Evolutionary conservation across 805 yeast genomes (phyloP), one percentile per base, ranked within the genome.

Genomic region (Sungouiozyma intestinalis): DNA sequence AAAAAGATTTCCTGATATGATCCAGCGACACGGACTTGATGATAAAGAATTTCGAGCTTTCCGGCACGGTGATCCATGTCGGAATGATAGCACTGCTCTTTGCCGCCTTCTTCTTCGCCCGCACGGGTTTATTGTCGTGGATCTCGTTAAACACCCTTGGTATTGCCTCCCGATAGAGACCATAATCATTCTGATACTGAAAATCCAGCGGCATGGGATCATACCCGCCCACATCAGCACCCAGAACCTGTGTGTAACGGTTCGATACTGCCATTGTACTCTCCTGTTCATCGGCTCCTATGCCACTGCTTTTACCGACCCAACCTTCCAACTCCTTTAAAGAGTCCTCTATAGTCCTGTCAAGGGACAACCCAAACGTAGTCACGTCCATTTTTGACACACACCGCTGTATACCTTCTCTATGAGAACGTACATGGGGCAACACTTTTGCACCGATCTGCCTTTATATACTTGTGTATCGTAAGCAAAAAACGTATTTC

Each of bases 11-110:
- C 41, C 61, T 63, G 11, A 77, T 71, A 49, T 77, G 78, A 14
- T 61, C 56, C 19, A 69, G 60, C 38, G 64, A 69, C 52, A 63
- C 71, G 0, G 81, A 76, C 51, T 77, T 77, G 44, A 77, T 76
- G 16, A 77, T 74, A 49, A 75, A 77, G 48, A 65, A 65, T 31
- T 54, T 54, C 3, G 69, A 63, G 6, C 52, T 54, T 2, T 48
- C 51, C 6, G 68, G 67, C 1, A 64, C 52, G 19, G 52, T 48
- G 4, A 54, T 46, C 55, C 55, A 53, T 14, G 49, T 51, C 5
- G 58, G 58, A 7, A 54, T 45, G 27, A 53, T 53, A 4, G 53
- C 53, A 3, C 44, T 36, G 33, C 48, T 38, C 21, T 38, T 39
- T 4, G 14, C 16, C 3, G 17, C 31, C 33, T 20, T 42, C 35